Base-by-base conservation (phyloP, 768 basidiomycete species). In the Erythrobasidium yunnanense region DNA sequence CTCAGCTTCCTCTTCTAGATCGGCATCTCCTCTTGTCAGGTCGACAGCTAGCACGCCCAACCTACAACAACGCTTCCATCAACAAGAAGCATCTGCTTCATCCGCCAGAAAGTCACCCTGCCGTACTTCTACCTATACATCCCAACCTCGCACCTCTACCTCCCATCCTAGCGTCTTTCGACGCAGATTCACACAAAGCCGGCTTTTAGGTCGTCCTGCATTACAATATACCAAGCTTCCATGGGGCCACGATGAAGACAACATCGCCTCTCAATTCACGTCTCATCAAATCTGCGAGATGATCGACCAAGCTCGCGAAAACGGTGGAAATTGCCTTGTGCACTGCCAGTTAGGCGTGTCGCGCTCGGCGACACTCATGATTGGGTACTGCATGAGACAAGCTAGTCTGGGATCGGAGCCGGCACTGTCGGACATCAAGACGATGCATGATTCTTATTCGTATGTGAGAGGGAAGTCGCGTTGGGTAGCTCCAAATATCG, bases 241-340 rank as follows among this genome's bases (percentile, higher is more conserved):
- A 55, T 93, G 90, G 91, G 90, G 88, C 23, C 90, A 93, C 74
- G 90, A 90, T n/a, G 88, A 92, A 77, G 81, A 86, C 63, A 86
- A 93, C 75, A 83, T 93, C 38, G 88, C 90, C 70, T 77, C 83
- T 1, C 67, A 72, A 33, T 77, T 82, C 42, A 89, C 88, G 52
- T 90, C 91, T 76, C 83, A 83, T 55, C 81, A 79, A 6, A 90
- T 86, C 4, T 88, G 91, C 83, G 76, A 81, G 20, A 92, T 90
- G 69, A 81, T 86, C 65, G 90, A 91, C 75, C 81, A 83, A 33
- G 85, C 87, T 51, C 76, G 89, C 58, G 79, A 81, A 58, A 84
- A 86, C 70, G 84, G 84, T 58, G 87, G 87, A 68, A 82, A 55
- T 52, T 71, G 70, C 18, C 57, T 71, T 58, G 68, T 58, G 1